Evolutionary conservation across 441 rosid genomes (phyloP).

Genomic region (Raphanus hybrid): DNA sequence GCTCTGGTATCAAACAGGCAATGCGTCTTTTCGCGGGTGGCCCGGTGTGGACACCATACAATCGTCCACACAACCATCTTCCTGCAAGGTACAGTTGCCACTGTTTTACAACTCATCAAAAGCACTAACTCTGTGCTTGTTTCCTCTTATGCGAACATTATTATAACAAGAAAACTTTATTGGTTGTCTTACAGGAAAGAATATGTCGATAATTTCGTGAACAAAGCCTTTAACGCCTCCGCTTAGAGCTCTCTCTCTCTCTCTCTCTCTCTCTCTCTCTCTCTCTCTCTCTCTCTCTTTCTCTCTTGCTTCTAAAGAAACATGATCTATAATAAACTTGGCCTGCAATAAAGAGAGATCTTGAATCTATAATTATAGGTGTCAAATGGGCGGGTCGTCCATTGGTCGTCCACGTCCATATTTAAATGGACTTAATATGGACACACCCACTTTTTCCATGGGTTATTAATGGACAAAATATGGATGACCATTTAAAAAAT

Average conservation of each 20-base stretch:
- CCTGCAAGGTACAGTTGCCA: slow-evolving; percentile 67
- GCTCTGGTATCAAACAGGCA: slow-evolving; percentile 50
- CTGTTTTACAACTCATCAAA: background rate
- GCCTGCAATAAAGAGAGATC: slow-evolving; percentile 25
- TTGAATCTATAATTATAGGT: background rate
- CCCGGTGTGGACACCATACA: slow-evolving; percentile 91
- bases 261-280: background rate
- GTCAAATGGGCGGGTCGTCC: too few species aligned
- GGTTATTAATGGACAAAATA: too few species aligned
- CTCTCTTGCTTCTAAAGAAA: background rate
- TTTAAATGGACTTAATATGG: too few species aligned
- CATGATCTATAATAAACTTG: slow-evolving; percentile 3
- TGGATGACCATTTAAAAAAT: too few species aligned
- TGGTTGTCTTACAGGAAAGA: slow-evolving; percentile 62
- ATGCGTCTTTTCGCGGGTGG: slow-evolving; percentile 91
- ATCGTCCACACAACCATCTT: slow-evolving; percentile 92
- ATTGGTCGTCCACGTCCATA: too few species aligned
- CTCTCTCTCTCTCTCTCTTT: background rate
- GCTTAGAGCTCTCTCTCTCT: slow-evolving; percentile 38
- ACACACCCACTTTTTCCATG: too few species aligned
- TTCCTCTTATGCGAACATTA: background rate
- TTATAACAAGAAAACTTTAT: background rate
- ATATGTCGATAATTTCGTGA: slow-evolving; percentile 56
- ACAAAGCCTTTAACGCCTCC: slow-evolving; percentile 48
- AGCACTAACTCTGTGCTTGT: background rate